Percentiles rank a stretch among this genome's conserved stretches.
Conservation (phyloP, 352 stramenopile species). For the Pythium dissimile region DNA sequence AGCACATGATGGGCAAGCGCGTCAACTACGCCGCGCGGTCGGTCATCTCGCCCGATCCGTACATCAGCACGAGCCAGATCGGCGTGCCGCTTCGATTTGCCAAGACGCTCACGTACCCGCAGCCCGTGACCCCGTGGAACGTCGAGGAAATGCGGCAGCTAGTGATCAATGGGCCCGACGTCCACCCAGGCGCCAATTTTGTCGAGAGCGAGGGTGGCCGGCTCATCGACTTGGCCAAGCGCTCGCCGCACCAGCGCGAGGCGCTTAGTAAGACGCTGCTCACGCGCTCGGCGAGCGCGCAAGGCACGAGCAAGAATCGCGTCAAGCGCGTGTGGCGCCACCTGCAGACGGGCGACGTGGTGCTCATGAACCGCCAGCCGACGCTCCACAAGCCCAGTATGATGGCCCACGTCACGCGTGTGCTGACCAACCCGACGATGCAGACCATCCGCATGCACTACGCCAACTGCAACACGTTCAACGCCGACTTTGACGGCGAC, state of each 20-base stretch:
- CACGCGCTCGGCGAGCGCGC: constrained; percentile 77
- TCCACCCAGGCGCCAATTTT: constrained; percentile 98
- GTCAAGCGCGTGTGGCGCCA: constrained; percentile 97
- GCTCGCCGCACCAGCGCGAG: constrained; percentile 90
- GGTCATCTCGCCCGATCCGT: constrained; percentile 99
- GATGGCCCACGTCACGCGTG: constrained; percentile 98
- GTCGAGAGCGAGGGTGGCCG: constrained; percentile 94
- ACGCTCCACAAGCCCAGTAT: constrained; percentile 99
- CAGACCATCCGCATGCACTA: constrained; percentile 99
- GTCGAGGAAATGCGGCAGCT: constrained; percentile 95
- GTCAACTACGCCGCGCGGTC: constrained; percentile 99
- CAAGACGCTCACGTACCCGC: constrained; percentile 97
- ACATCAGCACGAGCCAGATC: constrained; percentile 99
- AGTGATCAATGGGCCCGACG: constrained; percentile 94
- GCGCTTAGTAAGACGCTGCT: constrained; percentile 96
- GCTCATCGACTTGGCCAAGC: constrained; percentile 94
- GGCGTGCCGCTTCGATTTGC: constrained; percentile 98
- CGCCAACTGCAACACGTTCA: constrained; percentile 99
- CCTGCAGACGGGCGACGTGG: constrained; percentile 96
- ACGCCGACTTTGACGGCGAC: constrained; percentile 99
- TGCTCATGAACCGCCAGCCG: constrained; percentile 99
- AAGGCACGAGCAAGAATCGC: constrained; percentile 79
- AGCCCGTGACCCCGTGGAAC: constrained; percentile 98
- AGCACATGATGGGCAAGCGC: constrained; percentile 98
- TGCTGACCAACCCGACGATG: constrained; percentile 95